Evolutionary conservation across 495 filamentous ascomycete genomes (phyloP), one percentile per base, ranked within the genome.

Genomic region (Cladorrhinum samala): DNA sequence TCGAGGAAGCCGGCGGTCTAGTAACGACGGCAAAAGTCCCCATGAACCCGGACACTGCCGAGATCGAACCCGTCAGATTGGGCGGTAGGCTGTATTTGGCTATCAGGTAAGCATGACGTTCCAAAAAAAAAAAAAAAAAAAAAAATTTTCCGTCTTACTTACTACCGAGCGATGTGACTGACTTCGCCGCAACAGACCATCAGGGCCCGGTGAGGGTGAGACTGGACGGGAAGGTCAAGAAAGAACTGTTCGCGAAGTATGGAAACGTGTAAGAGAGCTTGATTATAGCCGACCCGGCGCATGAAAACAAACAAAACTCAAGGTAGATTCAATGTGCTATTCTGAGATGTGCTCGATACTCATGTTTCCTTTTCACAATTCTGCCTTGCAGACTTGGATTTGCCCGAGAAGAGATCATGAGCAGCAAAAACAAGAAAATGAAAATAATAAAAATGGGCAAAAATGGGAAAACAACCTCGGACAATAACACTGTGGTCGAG

Each of bases 1-100:
- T 93, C 19, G 72, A 76, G 23, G 89, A 93, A 67, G 86, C 88
- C 0, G 84, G 84, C 9, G 84, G 84, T 0, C 62, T 86, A 14
- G 70, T 86, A 2, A 87, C 84, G 6, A 83, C 82, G 18, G 84
- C 83, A 0, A 85, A 85, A 57, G 82, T 84, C 2, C 83, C 84
- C 0, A 66, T 77, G 46, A 67, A 84, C 55, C 59, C 68, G 13
- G 68, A 62, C 8, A 84, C 72, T 0, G 78, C 73, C 6, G 63
- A 74, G 2, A 85, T 87, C 50, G 69, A 77, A 47, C 75, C 82
- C 19, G 76, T 78, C 13, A 69, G 66, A 42, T 60, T 87, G 20
- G 84, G 82, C 0, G 82, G 83, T 59, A 69, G 83, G 21, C 60
- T 86, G 25, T 88, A 86, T 69, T 65, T 86, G 40, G 82, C 82